phyloP scores from a whole-genome alignment of 1,284 basidiomycete species.

The Papiliotrema flavescens region DNA sequence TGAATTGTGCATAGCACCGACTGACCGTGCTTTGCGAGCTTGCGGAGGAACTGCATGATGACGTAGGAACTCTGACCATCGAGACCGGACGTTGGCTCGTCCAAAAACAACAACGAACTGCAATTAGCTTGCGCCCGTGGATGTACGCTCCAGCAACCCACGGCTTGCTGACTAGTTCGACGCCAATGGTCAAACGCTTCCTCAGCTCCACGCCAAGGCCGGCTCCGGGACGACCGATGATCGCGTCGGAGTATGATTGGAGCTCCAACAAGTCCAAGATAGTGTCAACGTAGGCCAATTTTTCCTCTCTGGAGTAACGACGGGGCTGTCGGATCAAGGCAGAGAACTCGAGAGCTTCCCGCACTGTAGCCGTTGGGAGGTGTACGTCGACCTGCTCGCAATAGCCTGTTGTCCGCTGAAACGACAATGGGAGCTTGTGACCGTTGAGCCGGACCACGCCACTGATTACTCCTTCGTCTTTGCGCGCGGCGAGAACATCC shows the following conservation, averaged over 20 bases:
- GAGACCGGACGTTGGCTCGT: conserved; percentile 49
- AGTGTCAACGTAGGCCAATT: conserved; percentile 52
- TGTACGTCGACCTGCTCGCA: conserved; percentile 46
- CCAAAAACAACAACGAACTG: conserved; percentile 49
- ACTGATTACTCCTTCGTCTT: conserved; percentile 38
- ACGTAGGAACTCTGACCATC: conserved; percentile 55
- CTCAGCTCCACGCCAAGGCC: conserved; percentile 51
- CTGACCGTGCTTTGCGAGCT: conserved; percentile 70
- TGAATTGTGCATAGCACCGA: conserved; percentile 27
- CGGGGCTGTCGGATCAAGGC: conserved; percentile 74
- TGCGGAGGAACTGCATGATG: conserved; percentile 54
- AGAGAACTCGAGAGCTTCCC: conserved; percentile 77
- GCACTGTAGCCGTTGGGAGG: conserved; percentile 53
- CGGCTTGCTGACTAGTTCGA: conserved; percentile 56
- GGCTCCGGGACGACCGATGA: conserved; percentile 48
- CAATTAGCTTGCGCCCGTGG: background rate
- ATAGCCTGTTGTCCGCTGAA: conserved; percentile 54
- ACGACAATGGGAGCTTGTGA: conserved; percentile 47
- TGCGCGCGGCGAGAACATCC: conserved; percentile 51
- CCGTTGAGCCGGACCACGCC: conserved; percentile 54
- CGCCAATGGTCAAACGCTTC: conserved; percentile 55
- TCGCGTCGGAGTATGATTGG: conserved; percentile 49
- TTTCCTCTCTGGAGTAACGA: conserved; percentile 54
- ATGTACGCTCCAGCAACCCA: conserved; percentile 15
- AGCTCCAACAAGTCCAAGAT: conserved; percentile 53